These are phyloP conservation scores for Pseudocercospora vitis DNA, from an alignment of 2,329 filamentous ascomycete species.

Conservation along the genomic window DNA sequence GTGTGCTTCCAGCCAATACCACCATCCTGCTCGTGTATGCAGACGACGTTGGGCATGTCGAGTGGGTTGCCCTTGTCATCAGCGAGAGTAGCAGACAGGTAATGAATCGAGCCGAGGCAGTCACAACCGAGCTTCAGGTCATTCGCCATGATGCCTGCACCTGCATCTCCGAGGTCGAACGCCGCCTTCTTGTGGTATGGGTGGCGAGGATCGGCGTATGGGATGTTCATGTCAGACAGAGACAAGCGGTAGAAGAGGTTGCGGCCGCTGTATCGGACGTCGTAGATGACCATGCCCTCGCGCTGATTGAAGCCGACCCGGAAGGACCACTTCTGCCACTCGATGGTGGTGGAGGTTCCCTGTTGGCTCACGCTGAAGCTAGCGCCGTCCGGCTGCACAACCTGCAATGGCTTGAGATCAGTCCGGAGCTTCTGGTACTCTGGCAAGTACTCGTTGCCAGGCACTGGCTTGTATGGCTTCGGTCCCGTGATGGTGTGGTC, in stretches of 20 bases:
- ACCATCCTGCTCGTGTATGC: slow-evolving; percentile 68
- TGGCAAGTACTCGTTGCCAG: slow-evolving; percentile 54
- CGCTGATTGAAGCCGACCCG: slow-evolving; percentile 68
- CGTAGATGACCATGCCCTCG: slow-evolving; percentile 70
- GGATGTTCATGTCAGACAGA: slow-evolving; percentile 62
- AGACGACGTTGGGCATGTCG: slow-evolving; percentile 61
- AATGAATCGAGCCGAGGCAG: slow-evolving; percentile 58
- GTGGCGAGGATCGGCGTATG: slow-evolving; percentile 63
- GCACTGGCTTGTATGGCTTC: slow-evolving; percentile 42
- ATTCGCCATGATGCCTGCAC: slow-evolving; percentile 66
- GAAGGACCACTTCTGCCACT: slow-evolving; percentile 58
- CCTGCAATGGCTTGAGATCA: slow-evolving; percentile 65
- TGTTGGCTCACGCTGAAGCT: slow-evolving; percentile 59
- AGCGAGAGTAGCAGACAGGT: slow-evolving; percentile 60
- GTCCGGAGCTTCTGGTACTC: slow-evolving; percentile 44
- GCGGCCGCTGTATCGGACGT: slow-evolving; percentile 65
- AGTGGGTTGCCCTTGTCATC: slow-evolving; percentile 56
- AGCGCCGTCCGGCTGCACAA: slow-evolving; percentile 68
- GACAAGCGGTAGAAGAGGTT: slow-evolving; percentile 67
- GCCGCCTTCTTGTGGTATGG: slow-evolving; percentile 70
- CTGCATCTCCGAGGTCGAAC: slow-evolving; percentile 70
- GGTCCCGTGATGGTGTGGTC: slow-evolving; percentile 36
- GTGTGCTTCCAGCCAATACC: slow-evolving; percentile 72
- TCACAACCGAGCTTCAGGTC: slow-evolving; percentile 68
- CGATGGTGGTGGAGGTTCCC: slow-evolving; percentile 38